These are phyloP conservation scores for Magnusiomyces tetraspermus DNA, from an alignment of 1,139 yeast species.

Conservation along the genomic window DNA sequence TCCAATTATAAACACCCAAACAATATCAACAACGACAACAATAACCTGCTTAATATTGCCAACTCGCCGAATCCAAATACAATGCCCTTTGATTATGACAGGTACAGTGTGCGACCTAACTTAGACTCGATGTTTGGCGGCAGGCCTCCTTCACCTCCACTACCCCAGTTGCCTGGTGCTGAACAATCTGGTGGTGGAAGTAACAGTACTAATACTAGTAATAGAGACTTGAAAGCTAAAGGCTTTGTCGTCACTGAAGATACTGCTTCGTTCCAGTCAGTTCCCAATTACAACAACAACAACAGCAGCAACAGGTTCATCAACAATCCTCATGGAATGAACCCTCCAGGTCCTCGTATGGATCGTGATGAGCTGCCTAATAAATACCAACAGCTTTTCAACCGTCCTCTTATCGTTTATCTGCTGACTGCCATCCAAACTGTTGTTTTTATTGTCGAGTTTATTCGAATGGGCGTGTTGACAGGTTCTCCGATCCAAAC, in stretches of 20 bases:
- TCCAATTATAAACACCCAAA: neutral
- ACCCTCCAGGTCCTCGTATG: too few species aligned
- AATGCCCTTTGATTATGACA: neutral
- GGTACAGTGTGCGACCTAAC: neutral
- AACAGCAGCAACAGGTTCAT: too few species aligned
- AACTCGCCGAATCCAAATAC: neutral
- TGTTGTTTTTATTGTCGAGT: conserved; percentile 55
- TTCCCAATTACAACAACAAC: too few species aligned
- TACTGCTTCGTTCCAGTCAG: too few species aligned
- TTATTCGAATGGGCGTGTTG: conserved; percentile 46
- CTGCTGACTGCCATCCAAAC: conserved; percentile 39
- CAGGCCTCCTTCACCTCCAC: conserved; percentile 2
- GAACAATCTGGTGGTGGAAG: conserved; percentile 1
- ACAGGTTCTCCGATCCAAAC: conserved; percentile 66
- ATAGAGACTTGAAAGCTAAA: too few species aligned
- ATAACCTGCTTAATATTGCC: neutral
- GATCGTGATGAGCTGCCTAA: too few species aligned
- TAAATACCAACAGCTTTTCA: too few species aligned
- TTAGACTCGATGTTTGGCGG: neutral
- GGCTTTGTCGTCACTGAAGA: too few species aligned
- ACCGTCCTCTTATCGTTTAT: conserved; percentile 28
- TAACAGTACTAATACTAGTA: too few species aligned
- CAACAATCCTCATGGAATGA: too few species aligned
- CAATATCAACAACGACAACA: neutral
- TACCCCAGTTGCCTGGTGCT: conserved; percentile 2